Evolutionary conservation across 2,329 filamentous ascomycete species (phyloP).

Genomic region (Thyridium curvatum): DNA sequence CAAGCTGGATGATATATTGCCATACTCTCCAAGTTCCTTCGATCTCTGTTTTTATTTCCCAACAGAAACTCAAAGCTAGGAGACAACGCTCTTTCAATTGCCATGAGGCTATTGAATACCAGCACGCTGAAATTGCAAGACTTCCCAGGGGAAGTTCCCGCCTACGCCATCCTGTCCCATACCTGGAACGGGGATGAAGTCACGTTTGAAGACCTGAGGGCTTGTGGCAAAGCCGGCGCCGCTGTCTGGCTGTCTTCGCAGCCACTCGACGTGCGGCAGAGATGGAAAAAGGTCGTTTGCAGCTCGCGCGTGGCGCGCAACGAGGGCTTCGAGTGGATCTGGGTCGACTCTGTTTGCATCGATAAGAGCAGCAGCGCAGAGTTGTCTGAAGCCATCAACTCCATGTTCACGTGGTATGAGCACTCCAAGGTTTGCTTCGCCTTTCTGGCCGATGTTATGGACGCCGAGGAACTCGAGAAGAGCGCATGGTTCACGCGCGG

Average conservation of each 20-base stretch:
- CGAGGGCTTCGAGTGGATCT: constrained; percentile 7
- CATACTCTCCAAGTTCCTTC: too few species aligned
- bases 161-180: constrained; percentile 18
- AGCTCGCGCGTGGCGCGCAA: neutral
- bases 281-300: too few species aligned
- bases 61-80: too few species aligned
- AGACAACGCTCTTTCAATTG: too few species aligned
- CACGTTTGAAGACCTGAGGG: constrained; percentile 6
- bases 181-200: constrained; percentile 13
- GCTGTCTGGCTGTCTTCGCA: too few species aligned
- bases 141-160: neutral
- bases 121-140: too few species aligned
- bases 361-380: constrained; percentile 9
- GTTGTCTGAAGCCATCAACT: constrained; percentile 4
- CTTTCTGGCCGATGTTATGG: constrained; percentile 3
- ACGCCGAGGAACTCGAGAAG: neutral
- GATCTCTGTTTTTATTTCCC: too few species aligned
- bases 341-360: constrained; percentile 14
- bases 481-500: constrained; percentile 2
- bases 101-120: too few species aligned
- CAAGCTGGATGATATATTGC: too few species aligned
- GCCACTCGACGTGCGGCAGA: too few species aligned
- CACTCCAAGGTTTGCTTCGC: neutral
- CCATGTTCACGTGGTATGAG: constrained; percentile 4
- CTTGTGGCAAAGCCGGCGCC: too few species aligned